A percentile compares a stretch with the other conserved stretches of the same genome.
phyloP scores from a whole-genome alignment of 2,329 filamentous ascomycete genomes.

The Aschersonia sp. region DNA sequence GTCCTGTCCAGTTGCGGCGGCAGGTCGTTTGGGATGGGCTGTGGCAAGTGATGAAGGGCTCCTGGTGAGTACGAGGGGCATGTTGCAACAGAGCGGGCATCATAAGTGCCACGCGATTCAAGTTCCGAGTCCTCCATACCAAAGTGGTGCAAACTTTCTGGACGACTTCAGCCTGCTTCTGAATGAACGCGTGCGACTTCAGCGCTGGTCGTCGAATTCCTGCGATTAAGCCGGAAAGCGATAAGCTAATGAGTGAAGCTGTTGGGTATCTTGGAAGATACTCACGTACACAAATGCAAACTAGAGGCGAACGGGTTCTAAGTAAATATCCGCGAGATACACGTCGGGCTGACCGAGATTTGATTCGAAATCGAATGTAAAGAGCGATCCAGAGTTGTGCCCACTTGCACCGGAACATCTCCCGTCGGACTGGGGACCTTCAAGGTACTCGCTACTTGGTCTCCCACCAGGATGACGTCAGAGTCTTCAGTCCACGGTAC shows the following conservation, averaged over 20 bases:
- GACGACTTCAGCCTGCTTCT: no score
- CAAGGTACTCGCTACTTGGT: background rate
- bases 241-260: no score
- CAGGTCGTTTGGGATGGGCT: constrained; percentile 30
- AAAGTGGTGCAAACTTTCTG: background rate
- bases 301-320: no score
- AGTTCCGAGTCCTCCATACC: background rate
- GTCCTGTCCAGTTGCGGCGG: constrained; percentile 19
- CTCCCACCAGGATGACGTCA: no score
- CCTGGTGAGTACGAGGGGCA: constrained; percentile 15
- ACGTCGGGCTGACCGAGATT: no score
- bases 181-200: no score
- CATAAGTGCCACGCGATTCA: background rate
- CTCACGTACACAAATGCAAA: no score
- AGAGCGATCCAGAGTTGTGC: background rate
- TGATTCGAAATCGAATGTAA: no score
- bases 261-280: no score
- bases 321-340: no score
- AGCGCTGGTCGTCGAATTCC: no score
- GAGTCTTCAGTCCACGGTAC: background rate
- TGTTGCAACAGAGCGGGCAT: constrained; percentile 10
- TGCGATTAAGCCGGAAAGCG: no score
- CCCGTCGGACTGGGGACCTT: background rate
- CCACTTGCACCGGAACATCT: background rate
- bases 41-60: constrained; percentile 26